Conservation (phyloP, 352 stramenopile genomes). For the Globisporangium heterothallicum region DNA sequence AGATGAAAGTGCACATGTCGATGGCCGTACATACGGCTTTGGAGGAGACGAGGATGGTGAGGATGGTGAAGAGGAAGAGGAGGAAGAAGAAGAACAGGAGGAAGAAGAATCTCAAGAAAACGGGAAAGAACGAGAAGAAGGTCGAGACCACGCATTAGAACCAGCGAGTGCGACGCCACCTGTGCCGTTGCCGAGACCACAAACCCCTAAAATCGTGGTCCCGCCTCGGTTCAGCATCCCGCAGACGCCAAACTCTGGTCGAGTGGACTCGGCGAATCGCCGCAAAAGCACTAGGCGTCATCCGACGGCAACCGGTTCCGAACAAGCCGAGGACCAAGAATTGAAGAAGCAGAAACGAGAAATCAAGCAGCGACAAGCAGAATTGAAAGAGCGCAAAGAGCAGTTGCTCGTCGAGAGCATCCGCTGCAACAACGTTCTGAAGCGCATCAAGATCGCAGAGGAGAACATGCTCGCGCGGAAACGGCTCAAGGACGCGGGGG, state of each 20-base stretch:
- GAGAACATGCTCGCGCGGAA: constrained; percentile 30
- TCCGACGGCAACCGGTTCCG: no score
- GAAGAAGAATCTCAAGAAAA: no score
- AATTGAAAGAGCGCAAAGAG: constrained; percentile 3
- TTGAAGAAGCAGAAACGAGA: background rate
- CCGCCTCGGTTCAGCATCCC: no score
- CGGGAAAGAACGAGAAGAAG: no score
- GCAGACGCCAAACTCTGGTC: no score
- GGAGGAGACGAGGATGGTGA: background rate
- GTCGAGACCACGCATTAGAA: background rate
- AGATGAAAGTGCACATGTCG: background rate
- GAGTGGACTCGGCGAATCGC: no score
- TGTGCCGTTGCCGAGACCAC: no score
- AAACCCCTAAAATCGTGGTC: no score
- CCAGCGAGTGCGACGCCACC: background rate
- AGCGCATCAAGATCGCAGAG: constrained; percentile 14
- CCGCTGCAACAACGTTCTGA: constrained; percentile 12
- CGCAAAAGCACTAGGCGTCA: no score
- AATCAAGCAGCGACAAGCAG: background rate
- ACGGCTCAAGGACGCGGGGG: constrained; percentile 30
- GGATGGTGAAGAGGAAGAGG: background rate
- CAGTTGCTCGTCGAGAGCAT: constrained; percentile 12
- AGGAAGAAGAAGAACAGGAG: background rate
- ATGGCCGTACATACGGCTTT: background rate
- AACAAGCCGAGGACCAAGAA: background rate